These are phyloP conservation scores for Trametes versicolor DNA, from an alignment of 1,284 basidiomycete species.

Conservation along the genomic window DNA sequence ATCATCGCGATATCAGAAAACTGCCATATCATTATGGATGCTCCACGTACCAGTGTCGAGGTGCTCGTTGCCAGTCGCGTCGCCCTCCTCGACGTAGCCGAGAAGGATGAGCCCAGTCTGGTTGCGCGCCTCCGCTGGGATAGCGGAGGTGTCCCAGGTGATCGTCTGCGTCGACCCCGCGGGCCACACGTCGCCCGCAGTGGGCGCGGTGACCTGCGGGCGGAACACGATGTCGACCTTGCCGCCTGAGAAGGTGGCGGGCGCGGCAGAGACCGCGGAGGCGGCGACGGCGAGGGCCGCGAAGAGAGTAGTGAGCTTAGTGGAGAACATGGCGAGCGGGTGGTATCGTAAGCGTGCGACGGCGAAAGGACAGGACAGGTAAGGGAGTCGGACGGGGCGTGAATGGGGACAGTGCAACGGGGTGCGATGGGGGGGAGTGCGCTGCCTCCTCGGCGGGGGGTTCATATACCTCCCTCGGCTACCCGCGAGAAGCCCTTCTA, in stretches of 20 bases:
- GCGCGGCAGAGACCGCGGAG: slow-evolving; percentile 41
- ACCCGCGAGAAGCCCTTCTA: slow-evolving; percentile 15
- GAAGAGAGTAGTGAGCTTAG: slow-evolving; percentile 37
- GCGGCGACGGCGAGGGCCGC: slow-evolving; percentile 39
- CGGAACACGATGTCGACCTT: slow-evolving; percentile 53
- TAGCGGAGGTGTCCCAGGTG: slow-evolving; percentile 50
- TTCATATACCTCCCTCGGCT: slow-evolving; percentile 24
- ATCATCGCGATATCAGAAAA: not conserved
- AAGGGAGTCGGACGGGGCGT: slow-evolving; percentile 16
- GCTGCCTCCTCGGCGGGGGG: slow-evolving; percentile 2
- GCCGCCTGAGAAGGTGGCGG: slow-evolving; percentile 30
- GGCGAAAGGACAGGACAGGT: slow-evolving; percentile 17
- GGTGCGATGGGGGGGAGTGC: slow-evolving; percentile 13
- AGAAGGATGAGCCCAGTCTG: slow-evolving; percentile 48
- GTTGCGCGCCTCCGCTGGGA: slow-evolving; percentile 45
- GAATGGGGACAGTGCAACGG: slow-evolving; percentile 16
- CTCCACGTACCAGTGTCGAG: slow-evolving; percentile 50
- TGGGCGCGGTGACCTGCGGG: slow-evolving; percentile 53
- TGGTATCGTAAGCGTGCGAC: slow-evolving; percentile 21
- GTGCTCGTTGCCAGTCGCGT: slow-evolving; percentile 47
- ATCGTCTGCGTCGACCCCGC: slow-evolving; percentile 50
- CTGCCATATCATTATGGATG: not conserved
- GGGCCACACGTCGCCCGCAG: slow-evolving; percentile 48
- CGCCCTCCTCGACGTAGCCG: slow-evolving; percentile 43
- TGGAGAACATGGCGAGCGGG: slow-evolving; percentile 35